These are phyloP conservation scores for Plantago ovata DNA, from an alignment of 257 asterid species.

Conservation along the genomic window DNA sequence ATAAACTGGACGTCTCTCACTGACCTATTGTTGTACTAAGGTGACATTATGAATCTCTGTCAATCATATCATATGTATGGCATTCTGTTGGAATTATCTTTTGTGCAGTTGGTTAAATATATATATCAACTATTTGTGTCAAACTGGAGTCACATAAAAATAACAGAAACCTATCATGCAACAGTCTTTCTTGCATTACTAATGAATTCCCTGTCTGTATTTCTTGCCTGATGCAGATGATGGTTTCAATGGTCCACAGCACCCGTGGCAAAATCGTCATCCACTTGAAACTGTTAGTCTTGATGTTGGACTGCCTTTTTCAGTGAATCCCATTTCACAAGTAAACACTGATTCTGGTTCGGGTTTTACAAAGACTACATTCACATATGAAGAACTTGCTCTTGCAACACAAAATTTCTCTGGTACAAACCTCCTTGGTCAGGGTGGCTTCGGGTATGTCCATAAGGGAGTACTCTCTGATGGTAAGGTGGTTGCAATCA, in stretches of 20 bases:
- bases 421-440: slow-evolving; percentile 62
- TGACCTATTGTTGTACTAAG: too few relatives aligned
- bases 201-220: slow-evolving; percentile 16
- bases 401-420: slow-evolving; percentile 61
- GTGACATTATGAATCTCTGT: background rate
- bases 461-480: slow-evolving; percentile 70
- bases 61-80: slow-evolving; percentile 1
- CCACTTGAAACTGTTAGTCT: slow-evolving; percentile 28
- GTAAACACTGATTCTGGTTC: slow-evolving; percentile 20
- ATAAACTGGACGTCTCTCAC: too few relatives aligned
- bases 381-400: slow-evolving; percentile 72
- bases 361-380: slow-evolving; percentile 40
- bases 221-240: slow-evolving; percentile 32
- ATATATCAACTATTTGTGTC: background rate
- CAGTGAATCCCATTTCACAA: slow-evolving; percentile 34
- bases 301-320: slow-evolving; percentile 28
- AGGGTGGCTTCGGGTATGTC: slow-evolving; percentile 92
- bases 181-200: slow-evolving; percentile 14
- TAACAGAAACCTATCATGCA: background rate
- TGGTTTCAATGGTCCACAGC: slow-evolving; percentile 28
- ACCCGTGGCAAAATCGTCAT: slow-evolving; percentile 33
- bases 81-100: background rate
- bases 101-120: slow-evolving; percentile 8
- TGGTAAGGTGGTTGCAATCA: slow-evolving; percentile 78
- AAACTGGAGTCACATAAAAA: background rate